These are phyloP conservation scores for Ganoderma meredithae DNA, from an alignment of 1,284 basidiomycete species.

Conservation along the genomic window DNA sequence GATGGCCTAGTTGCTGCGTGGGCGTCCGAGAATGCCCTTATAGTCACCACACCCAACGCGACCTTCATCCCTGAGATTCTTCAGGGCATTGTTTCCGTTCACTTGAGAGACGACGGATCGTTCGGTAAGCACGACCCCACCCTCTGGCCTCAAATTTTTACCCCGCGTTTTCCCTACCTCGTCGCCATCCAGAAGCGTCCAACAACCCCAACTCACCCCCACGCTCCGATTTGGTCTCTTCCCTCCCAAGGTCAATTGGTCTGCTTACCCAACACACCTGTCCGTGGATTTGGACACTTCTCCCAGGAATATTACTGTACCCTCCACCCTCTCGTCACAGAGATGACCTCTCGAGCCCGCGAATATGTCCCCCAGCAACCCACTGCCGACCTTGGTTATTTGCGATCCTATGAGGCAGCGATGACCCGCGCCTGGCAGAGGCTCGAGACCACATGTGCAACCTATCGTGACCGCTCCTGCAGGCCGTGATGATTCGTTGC, in stretches of 20 bases:
- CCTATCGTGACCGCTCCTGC: neutral
- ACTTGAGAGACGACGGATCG: neutral
- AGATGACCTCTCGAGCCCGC: neutral
- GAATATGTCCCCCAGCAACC: neutral
- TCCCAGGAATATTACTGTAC: neutral
- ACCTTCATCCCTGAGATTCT: neutral
- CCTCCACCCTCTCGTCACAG: neutral
- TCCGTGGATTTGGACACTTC: neutral
- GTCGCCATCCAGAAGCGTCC: neutral
- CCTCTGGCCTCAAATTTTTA: conserved; percentile 7
- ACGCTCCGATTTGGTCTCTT: neutral
- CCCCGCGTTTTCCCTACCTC: neutral
- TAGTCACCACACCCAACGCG: neutral
- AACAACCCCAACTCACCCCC: neutral
- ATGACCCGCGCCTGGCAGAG: neutral
- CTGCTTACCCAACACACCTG: neutral
- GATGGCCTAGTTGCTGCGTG: neutral
- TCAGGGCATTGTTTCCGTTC: neutral
- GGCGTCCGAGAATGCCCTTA: neutral
- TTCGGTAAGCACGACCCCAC: conserved; percentile 8
- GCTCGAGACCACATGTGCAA: neutral
- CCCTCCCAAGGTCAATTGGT: neutral
- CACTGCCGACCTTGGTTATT: neutral
- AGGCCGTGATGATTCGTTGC: neutral
- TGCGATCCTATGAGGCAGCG: neutral